Base-by-base conservation (phyloP, 106 monocot genomes). In the Ottelia alismoides region DNA sequence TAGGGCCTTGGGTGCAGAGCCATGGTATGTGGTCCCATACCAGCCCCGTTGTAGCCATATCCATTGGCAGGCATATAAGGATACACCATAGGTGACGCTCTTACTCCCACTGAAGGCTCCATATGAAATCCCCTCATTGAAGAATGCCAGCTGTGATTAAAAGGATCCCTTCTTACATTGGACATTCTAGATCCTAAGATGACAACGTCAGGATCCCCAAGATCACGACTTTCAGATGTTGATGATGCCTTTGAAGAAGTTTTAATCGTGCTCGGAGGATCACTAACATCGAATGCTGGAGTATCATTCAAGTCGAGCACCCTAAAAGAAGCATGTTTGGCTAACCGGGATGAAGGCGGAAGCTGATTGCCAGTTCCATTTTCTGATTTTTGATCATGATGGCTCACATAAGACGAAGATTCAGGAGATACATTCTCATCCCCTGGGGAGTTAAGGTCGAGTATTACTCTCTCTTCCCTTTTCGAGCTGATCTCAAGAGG, bases 221-320 rank as follows among this genome's bases (percentile, higher is more conserved):
- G 25, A 49, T 57, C 72, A 27, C 55, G 52, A 31, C 31, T 60
- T 20, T 52, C 64, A 51, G 56, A 25, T 18, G 52, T 47, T 16
- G 46, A 50, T 11, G 35, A 40, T 0, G 43, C 31, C 23, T 71
- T 78, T 1, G 63, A 30, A 46, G 58, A 55, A 25, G 64, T 44
- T 27, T 32, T 68, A 2, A 27, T 16, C 20, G 26, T 19, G 21
- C n/a, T n/a, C n/a, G n/a, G n/a, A n/a, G n/a, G n/a, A n/a, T n/a
- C n/a, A n/a, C 46, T 62, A 53, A 79, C 80, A 12, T 48, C 22
- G 17, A 47, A 52, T 17, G 49, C 49, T 18, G 71, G 80, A 30
- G 75, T 70, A 35, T 85, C 81, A 48, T 91, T 91, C 64, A 91
- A 67, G 67, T 91, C 81, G 55, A 91, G 78, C 51, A 78, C 78